Percentiles rank a stretch among this genome's conserved stretches.
phyloP scores from a whole-genome alignment of 2,329 filamentous ascomycete genomes.

The Claviceps africana region DNA sequence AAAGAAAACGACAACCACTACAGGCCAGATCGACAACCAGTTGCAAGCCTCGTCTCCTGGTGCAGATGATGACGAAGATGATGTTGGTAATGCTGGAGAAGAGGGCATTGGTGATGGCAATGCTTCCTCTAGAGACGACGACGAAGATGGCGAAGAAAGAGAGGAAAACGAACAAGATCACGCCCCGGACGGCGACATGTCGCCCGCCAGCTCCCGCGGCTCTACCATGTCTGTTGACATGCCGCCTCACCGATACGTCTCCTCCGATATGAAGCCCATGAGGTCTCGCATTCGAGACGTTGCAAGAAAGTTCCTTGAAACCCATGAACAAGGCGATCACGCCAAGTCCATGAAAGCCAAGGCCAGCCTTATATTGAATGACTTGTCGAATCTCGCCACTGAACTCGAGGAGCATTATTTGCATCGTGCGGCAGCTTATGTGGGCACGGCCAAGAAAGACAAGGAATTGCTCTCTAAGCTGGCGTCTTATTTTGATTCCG shows the following conservation, averaged over 20 bases:
- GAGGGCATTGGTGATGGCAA: conserved; percentile 24
- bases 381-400: conserved; percentile 55
- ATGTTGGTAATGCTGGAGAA: conserved; percentile 19
- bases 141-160: conserved; percentile 36
- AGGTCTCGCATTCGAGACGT: conserved; percentile 54
- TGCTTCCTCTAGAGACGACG: conserved; percentile 25
- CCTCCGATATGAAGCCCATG: conserved; percentile 40
- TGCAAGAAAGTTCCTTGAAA: conserved; percentile 71
- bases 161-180: conserved; percentile 39
- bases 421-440: conserved; percentile 31
- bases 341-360: conserved; percentile 64
- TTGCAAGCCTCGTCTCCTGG: not conserved
- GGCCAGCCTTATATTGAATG: conserved; percentile 59
- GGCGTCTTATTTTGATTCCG: conserved; percentile 73
- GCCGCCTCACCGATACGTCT: conserved; percentile 32
- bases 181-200: conserved; percentile 40
- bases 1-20: conserved; percentile 13
- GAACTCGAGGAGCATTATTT: conserved; percentile 63
- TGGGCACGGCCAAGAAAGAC: conserved; percentile 31
- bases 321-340: conserved; percentile 63
- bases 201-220: conserved; percentile 50
- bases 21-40: not conserved
- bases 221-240: conserved; percentile 52
- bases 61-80: conserved; percentile 7
- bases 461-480: conserved; percentile 58